Conservation (phyloP, 352 stramenopile species). For the Phytophthora melonis region DNA sequence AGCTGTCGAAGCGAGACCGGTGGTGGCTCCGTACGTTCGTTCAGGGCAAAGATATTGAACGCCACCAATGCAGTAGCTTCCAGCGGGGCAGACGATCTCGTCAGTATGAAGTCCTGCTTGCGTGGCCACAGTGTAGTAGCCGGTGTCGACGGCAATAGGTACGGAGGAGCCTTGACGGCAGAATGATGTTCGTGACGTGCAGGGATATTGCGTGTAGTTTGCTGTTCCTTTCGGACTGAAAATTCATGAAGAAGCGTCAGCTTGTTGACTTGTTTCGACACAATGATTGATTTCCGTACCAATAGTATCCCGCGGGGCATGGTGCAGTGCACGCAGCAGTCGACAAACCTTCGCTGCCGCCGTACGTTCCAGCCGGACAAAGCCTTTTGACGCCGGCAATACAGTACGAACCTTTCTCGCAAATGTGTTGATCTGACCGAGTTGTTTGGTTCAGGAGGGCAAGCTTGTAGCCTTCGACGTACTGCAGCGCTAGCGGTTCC, state of each 20-base stretch:
- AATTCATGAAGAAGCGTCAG: neutral
- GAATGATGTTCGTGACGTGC: conserved; percentile 45
- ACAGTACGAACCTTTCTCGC: conserved; percentile 71
- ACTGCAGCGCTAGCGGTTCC: conserved; percentile 42
- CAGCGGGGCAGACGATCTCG: conserved; percentile 61
- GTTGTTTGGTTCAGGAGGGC: conserved; percentile 50
- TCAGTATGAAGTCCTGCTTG: conserved; percentile 49
- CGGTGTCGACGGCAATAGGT: conserved; percentile 46
- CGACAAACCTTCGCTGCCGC: conserved; percentile 42
- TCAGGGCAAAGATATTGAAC: conserved; percentile 59
- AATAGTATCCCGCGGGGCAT: conserved; percentile 78
- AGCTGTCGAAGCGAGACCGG: conserved; percentile 43
- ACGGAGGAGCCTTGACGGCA: conserved; percentile 54
- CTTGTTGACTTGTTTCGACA: neutral
- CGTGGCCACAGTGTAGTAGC: conserved; percentile 60
- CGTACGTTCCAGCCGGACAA: conserved; percentile 65
- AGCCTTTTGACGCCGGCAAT: conserved; percentile 55
- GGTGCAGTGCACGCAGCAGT: conserved; percentile 55
- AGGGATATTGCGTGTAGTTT: conserved; percentile 50
- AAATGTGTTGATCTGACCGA: conserved; percentile 52
- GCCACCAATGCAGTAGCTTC: conserved; percentile 69
- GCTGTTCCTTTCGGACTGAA: conserved; percentile 54
- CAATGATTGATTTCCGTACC: conserved; percentile 31
- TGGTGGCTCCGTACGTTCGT: conserved; percentile 60
- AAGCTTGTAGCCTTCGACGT: conserved; percentile 50